phyloP scores from a whole-genome alignment of 768 basidiomycete species.

The Floccularia luteovirens region DNA sequence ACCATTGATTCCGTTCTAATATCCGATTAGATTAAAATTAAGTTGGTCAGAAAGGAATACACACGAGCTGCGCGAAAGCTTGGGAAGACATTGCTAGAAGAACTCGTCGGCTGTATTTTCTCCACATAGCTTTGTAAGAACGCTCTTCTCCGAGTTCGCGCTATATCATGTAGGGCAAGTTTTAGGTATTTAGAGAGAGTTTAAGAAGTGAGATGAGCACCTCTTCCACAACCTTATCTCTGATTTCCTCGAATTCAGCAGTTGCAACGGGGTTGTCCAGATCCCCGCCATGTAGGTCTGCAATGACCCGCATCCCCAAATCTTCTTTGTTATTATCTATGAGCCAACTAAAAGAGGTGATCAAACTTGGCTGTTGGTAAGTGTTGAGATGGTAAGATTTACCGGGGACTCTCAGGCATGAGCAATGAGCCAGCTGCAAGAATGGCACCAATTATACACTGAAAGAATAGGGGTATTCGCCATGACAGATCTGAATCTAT shows the following conservation, averaged over 20 bases:
- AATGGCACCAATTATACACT: constrained; percentile 74
- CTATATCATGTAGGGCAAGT: constrained; percentile 30
- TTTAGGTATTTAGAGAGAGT: not conserved
- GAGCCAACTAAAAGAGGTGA: constrained; percentile 54
- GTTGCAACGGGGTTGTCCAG: constrained; percentile 57
- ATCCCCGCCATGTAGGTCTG: constrained; percentile 83
- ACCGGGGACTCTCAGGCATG: constrained; percentile 85
- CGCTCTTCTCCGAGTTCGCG: constrained; percentile 70
- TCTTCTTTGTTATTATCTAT: constrained; percentile 81
- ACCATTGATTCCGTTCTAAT: constrained; percentile 93
- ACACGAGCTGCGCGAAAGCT: constrained; percentile 87
- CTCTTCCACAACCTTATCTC: constrained; percentile 67
- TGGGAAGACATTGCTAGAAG: constrained; percentile 93
- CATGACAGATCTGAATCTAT: constrained; percentile 74
- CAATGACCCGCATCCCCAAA: constrained; percentile 81
- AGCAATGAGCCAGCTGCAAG: constrained; percentile 70
- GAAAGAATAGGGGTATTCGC: constrained; percentile 77
- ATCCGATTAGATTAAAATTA: not conserved
- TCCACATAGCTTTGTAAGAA: constrained; percentile 81
- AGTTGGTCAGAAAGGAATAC: constrained; percentile 18
- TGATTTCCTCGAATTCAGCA: constrained; percentile 88
- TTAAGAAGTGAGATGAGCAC: constrained; percentile 19
- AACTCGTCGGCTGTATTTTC: constrained; percentile 77
- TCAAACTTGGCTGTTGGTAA: not conserved
- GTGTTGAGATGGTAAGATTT: not conserved